Conservation (phyloP, 2,329 filamentous ascomycete genomes). For the Orbilia ellipsospora region DNA sequence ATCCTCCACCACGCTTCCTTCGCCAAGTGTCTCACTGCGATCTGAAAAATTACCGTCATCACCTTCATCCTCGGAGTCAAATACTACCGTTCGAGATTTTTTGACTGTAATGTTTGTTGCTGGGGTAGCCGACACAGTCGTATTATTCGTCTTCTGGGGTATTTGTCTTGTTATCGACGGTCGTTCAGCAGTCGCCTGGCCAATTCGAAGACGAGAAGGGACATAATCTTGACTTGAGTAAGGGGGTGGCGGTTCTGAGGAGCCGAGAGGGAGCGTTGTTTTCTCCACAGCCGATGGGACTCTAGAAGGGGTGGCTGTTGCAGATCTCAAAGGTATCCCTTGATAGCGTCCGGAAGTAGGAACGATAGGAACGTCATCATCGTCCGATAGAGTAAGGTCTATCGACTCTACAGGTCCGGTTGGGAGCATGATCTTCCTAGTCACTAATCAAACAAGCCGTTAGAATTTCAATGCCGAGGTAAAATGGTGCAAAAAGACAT, state of each 20-base stretch:
- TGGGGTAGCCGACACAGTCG: not conserved
- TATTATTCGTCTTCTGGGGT: not conserved
- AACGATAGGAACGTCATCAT: constrained; percentile 35
- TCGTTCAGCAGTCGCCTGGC: not conserved
- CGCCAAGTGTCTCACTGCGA: constrained; percentile 29
- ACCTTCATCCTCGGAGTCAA: constrained; percentile 27
- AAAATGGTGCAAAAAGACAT: not conserved
- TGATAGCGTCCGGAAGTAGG: constrained; percentile 24
- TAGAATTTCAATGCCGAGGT: not conserved
- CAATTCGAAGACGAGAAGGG: not conserved
- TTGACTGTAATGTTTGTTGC: not conserved
- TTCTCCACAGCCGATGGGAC: not conserved
- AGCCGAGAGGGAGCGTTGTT: constrained; percentile 32
- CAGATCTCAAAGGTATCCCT: constrained; percentile 25
- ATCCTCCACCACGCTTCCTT: constrained; percentile 25
- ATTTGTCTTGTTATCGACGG: no score
- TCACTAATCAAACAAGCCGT: constrained; percentile 11
- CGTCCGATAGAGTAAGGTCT: constrained; percentile 49
- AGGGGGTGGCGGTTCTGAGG: constrained; percentile 44
- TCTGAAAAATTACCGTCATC: constrained; percentile 37
- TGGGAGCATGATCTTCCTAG: constrained; percentile 41
- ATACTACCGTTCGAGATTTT: constrained; percentile 30
- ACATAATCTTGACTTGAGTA: constrained; percentile 43
- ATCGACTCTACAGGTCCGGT: constrained; percentile 49
- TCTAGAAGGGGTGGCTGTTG: constrained; percentile 30